Evolutionary conservation across 352 stramenopile species (phyloP), one percentile per base, ranked within the genome.

Genomic region (Phytophthora hybrid): DNA sequence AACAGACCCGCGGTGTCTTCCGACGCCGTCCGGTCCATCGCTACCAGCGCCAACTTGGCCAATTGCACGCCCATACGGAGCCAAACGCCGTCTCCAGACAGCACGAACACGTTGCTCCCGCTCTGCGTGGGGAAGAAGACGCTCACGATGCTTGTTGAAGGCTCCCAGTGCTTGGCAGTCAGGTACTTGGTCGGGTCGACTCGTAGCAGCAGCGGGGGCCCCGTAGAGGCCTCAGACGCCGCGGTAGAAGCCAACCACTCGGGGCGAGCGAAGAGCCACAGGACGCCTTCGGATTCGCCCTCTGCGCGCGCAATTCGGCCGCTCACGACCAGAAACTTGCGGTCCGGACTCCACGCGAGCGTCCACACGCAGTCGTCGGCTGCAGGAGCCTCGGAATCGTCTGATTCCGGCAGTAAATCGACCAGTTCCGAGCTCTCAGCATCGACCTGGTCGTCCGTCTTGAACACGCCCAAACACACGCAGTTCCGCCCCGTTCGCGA

Each of bases 321-420:
- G 18, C 70, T 69, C 13, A 93, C 52, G 39, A 91, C 68, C 29
- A 94, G 65, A 63, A 88, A 81, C 9, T 79, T 71, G 7, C 69
- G 75, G 61, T 93, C 82, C 16, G 80, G 69, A 72, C 84, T 94
- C 87, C 83, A 90, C n/a, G 49, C 63, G 0, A 90, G 61, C 37
- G 63, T 61, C 81, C 81, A 89, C 5, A 47, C 56, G 19, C 37
- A 21, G 19, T 69, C 29, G 3, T 44, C 4, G 11, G 2, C 9
- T 9, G 46, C 0, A 5, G 5, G 16, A 18, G 8, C 18, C n/a
- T 29, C 23, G 1, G 19, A 26, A 52, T 63, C 47, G 8, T 51
- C 58, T 39, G n/a, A 1, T 39, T 65, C 21, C 4, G 67, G 37
- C 37, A 63, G 21, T 47, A 85, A 59, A 69, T 83, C 66, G 3